Evolutionary conservation across 108 stramenopile genomes (phyloP), one percentile per base, ranked within the genome.

Genomic region (Nitzschia palea): DNA sequence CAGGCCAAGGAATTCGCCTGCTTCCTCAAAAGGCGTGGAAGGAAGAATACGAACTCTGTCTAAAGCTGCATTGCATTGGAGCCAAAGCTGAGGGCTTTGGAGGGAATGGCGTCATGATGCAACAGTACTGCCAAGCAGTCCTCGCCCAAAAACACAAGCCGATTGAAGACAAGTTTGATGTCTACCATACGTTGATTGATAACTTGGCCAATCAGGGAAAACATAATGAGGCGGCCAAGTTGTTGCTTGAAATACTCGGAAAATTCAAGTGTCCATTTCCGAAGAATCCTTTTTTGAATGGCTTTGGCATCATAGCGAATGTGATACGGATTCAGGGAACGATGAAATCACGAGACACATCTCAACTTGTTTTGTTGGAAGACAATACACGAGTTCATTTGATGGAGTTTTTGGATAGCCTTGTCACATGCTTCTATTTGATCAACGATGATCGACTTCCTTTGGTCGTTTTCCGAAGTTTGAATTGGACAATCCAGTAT

Each of bases 101-200:
- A 23, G 76, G 70, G 18, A 28, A 66, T 37, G 60, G 57, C 42
- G 64, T 47, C n/a, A 29, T 3, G 8, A 61, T 71, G 64, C 23
- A 61, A 3, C 14, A 31, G 25, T 48, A 44, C 31, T 54, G 33
- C 42, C 6, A 66, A 6, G 34, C 5, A 12, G 60, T 71, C 0
- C 3, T 77, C 22, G 27, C 29, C 2, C 73, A 62, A 33, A 22
- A 30, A 4, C 9, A 8, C 27, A 9, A 8, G 9, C 29, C 43
- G 15, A n/a, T 52, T 40, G 50, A 53, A 2, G 75, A 63, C 20
- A 78, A 72, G 45, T 18, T 64, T 18, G 28, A 4, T 12, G 66
- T 48, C 20, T 70, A 70, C 55, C 34, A 31, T 23, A 15, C 27
- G 1, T 22, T 53, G 22, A 34, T 73, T 18, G 26, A 51, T 14